Base-by-base conservation (phyloP, 495 filamentous ascomycete genomes). In the Xylaria telfairii region DNA sequence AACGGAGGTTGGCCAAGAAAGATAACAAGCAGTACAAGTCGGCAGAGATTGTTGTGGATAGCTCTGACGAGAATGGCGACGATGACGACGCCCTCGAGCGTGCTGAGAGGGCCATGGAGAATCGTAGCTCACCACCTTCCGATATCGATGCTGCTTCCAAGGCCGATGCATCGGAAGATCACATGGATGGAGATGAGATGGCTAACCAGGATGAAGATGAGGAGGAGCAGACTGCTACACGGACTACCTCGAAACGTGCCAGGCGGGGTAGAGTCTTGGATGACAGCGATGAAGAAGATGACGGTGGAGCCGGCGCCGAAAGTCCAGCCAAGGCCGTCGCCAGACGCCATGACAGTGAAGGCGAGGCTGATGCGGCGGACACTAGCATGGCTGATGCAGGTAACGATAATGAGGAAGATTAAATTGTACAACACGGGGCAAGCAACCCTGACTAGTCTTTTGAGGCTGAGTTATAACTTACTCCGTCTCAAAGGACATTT, bases 31-130 rank as follows among this genome's bases (percentile, higher is more conserved):
- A 95, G 75, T 96, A 87, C 80, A 97, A 96, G 86, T 92, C 89
- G 65, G 90, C 83, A 46, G 93, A 96, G 79, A 87, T 92, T 68
- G 90, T 97, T 34, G 90, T 92, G 44, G 92, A 94, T 64, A 92
- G 90, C 66, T 91, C 51, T 17, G 82, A 79, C 12, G 81, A 85
- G 3, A 78, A 75, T 9, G 68, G 68, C 17, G 68, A 65, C 24
- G 68, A 65, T 49, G 75, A 73, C 10, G 81, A 83, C 57, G 85
- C 77, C 13, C 79, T 83, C 13, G 84, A 83, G 51, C 72, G 77
- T 54, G 82, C 84, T 13, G 83, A 84, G 68, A 72, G 79, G 19
- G 75, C 74, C 10, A 72, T 84, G 0, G 79, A 81, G 70, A 73
- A 69, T 57, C 75, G 71, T 19, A 57, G 63, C 51, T 77, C 77